Conservation (phyloP, 192 early-diverging fungal genomes). For the Gaertneriomyces semiglobifer region DNA sequence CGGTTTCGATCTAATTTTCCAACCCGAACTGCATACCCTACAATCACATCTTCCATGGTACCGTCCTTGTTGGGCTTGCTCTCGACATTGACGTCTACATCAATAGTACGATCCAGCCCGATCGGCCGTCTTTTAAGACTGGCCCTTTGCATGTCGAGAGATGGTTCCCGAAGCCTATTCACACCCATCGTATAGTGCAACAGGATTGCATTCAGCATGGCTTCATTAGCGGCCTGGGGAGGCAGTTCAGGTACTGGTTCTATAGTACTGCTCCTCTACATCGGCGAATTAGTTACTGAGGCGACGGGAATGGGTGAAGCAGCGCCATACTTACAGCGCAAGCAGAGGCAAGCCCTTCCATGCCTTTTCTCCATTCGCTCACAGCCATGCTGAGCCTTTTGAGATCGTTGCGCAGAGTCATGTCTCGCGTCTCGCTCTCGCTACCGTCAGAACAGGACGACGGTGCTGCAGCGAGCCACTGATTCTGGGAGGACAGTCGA, state of each 20-base stretch:
- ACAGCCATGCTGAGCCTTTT: neutral
- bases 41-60: too few species aligned
- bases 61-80: too few species aligned
- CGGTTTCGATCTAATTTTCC: too few species aligned
- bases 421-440: too few species aligned
- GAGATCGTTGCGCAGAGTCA: neutral
- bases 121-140: neutral
- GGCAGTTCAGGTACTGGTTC: neutral
- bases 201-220: slow-evolving; percentile 21
- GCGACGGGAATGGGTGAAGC: neutral
- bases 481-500: too few species aligned
- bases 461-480: too few species aligned
- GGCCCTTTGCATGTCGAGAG: slow-evolving; percentile 19
- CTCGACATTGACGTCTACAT: too few species aligned
- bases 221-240: neutral
- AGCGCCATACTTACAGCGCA: neutral
- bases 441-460: too few species aligned
- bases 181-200: slow-evolving; percentile 25
- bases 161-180: slow-evolving; percentile 26
- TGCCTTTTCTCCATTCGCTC: neutral
- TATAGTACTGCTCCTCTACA: neutral
- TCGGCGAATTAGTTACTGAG: neutral
- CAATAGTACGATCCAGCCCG: too few species aligned
- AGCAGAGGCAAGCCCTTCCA: neutral
- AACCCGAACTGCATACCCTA: too few species aligned